Base-by-base conservation (phyloP, 495 filamentous ascomycete genomes). In the Xylaria acuta region DNA sequence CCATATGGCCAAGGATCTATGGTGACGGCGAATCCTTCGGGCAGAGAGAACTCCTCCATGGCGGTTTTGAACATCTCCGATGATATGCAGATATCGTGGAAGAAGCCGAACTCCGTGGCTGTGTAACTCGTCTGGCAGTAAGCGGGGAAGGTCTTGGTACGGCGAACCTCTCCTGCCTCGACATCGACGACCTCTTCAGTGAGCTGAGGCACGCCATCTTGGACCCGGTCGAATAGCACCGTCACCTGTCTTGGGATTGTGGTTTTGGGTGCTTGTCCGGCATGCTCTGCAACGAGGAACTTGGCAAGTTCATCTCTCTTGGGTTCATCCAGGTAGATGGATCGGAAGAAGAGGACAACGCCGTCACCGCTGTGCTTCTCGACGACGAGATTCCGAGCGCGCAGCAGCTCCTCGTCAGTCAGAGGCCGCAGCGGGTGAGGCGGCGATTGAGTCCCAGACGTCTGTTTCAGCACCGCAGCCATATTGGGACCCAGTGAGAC, bases 1-100 rank as follows among this genome's bases (percentile, higher is more conserved):
- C 90, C 91, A 76, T 92, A 92, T 5, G 89, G 90, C 89, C 90
- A 92, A 25, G 90, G 90, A 82, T 92, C 90, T 75, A 92, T 91
- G 67, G 90, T 85, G 45, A 92, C 82, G 68, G 85, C 84, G 64
- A 91, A 90, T 51, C 88, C 87, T 43, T 88, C 83, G 7, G 92
- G 92, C 6, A 94, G 79, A 27, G 85, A 80, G 71, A 93, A 88
- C 53, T 90, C 87, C 6, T 85, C 79, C 11, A 92, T 77, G 22
- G 88, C 90, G 53, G 86, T 67, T 77, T 91, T 82, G 76, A 91
- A 93, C 54, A 91, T 75, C 0, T 87, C 84, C 5, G 90, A 92
- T 30, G 80, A 83, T 64, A 87, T 79, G 76, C 90, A 92, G 34
- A 84, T 83, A 41, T 91, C 87, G 20, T 90, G 82, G 41, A 93